These are phyloP conservation scores for Penicillium hesseltinei DNA, from an alignment of 2,329 filamentous ascomycete species.

Conservation along the genomic window DNA sequence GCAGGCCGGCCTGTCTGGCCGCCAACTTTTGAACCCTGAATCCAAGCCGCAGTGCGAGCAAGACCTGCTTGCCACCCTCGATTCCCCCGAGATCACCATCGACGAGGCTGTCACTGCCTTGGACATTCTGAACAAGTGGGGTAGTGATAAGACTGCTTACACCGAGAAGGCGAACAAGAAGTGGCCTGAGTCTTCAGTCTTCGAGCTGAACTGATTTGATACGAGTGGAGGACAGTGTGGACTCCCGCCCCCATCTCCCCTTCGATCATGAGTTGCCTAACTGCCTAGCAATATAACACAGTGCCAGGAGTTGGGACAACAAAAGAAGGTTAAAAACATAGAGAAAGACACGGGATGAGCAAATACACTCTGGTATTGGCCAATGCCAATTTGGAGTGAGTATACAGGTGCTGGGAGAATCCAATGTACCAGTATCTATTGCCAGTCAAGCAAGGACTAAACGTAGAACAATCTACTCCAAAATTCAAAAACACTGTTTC, in stretches of 20 bases:
- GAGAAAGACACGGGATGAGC: conserved; percentile 6
- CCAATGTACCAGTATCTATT: conserved; percentile 8
- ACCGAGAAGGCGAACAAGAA: conserved; percentile 39
- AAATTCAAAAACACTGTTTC: neutral
- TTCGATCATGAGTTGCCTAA: neutral
- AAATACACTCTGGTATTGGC: conserved; percentile 3
- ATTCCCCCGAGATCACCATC: conserved; percentile 51
- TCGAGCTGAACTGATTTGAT: conserved; percentile 27
- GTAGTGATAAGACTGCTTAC: conserved; percentile 54
- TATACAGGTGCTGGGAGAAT: conserved; percentile 4
- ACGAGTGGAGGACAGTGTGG: neutral
- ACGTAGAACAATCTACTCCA: conserved; percentile 2
- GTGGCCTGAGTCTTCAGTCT: conserved; percentile 43
- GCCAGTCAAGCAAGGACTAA: conserved; percentile 2
- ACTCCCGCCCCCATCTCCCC: neutral
- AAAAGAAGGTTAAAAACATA: neutral
- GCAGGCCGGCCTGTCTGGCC: conserved; percentile 61
- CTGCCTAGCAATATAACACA: neutral
- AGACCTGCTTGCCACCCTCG: conserved; percentile 60
- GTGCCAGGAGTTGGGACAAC: neutral
- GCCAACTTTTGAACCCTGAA: conserved; percentile 57
- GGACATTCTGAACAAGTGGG: conserved; percentile 51
- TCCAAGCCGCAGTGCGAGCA: conserved; percentile 59
- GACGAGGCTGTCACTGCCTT: conserved; percentile 59
- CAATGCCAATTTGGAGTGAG: conserved; percentile 2